Evolutionary conservation across 306 rosid species (phyloP).

Genomic region (Glycine latifolia): DNA sequence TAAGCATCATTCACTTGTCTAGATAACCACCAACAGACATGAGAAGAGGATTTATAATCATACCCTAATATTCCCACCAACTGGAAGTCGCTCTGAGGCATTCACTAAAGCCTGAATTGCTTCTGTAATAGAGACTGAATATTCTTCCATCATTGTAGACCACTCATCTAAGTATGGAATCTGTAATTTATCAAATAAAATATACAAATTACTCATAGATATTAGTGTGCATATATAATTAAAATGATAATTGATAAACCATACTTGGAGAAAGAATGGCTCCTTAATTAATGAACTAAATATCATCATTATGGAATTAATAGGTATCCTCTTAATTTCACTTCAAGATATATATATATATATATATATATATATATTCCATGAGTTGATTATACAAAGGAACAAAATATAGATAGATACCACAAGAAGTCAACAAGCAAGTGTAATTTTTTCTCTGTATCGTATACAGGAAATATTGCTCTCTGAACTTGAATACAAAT

Average conservation of each 20-base stretch:
- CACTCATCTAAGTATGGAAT: conserved; percentile 79
- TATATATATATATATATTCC: background rate
- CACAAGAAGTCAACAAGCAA: conserved; percentile 14
- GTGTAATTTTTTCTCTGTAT: background rate
- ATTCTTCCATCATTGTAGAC: conserved; percentile 69
- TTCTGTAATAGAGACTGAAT: conserved; percentile 68
- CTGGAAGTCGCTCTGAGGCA: conserved; percentile 74
- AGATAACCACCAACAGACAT: conserved; percentile 22
- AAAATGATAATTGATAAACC: conserved; percentile 14
- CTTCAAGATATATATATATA: conserved; percentile 1
- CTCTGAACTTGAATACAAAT: conserved; percentile 35
- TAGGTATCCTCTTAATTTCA: conserved; percentile 14
- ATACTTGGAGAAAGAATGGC: conserved; percentile 30
- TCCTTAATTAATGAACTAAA: background rate
- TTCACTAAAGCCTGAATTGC: conserved; percentile 69
- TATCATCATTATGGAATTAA: background rate
- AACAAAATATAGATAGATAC: conserved; percentile 1
- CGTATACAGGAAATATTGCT: conserved; percentile 7
- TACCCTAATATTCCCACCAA: conserved; percentile 73
- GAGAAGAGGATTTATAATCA: conserved; percentile 40
- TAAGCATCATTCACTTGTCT: background rate
- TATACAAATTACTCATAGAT: conserved; percentile 38
- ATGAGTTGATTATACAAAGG: conserved; percentile 11
- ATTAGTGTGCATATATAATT: background rate
- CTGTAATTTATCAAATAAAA: conserved; percentile 54